Conservation (phyloP, 805 yeast species). For the Candida multigemmis region DNA sequence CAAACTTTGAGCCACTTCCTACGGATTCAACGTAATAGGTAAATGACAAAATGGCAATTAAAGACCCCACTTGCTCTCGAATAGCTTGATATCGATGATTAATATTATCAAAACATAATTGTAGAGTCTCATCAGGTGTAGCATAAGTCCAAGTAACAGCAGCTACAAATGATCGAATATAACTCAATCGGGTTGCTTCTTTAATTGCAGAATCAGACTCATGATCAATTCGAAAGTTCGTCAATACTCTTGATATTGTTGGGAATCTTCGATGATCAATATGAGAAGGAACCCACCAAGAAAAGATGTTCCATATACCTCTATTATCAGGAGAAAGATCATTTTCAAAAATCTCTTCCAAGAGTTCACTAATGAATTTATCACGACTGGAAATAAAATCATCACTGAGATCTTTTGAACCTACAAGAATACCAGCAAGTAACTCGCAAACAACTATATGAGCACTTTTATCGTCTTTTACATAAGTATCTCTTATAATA, state of each 20-base stretch:
- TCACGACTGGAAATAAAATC: constrained; percentile 33
- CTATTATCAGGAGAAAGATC: constrained; percentile 69
- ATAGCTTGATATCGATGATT: constrained; percentile 69
- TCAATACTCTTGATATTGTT: constrained; percentile 35
- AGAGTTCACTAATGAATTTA: constrained; percentile 32
- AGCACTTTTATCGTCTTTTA: constrained; percentile 60
- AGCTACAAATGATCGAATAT: constrained; percentile 42
- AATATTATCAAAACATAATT: constrained; percentile 38
- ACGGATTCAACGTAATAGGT: constrained; percentile 34
- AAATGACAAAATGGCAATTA: constrained; percentile 40
- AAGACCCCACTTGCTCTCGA: constrained; percentile 55
- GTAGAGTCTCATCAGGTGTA: constrained; percentile 32
- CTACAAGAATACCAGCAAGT: constrained; percentile 51
- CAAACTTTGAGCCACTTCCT: constrained; percentile 27
- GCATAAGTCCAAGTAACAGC: constrained; percentile 49
- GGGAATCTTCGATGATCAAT: constrained; percentile 63
- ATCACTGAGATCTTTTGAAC: constrained; percentile 33
- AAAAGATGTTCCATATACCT: constrained; percentile 65
- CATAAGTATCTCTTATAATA: constrained; percentile 41
- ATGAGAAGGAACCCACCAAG: constrained; percentile 66
- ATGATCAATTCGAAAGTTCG: constrained; percentile 37
- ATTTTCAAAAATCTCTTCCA: constrained; percentile 37
- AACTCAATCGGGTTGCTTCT: constrained; percentile 52
- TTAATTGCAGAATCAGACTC: constrained; percentile 54
- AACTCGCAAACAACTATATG: constrained; percentile 73